A percentile compares a stretch with the other conserved stretches of the same genome.
Conservation (phyloP, 306 rosid species). For the Urtica urens region DNA sequence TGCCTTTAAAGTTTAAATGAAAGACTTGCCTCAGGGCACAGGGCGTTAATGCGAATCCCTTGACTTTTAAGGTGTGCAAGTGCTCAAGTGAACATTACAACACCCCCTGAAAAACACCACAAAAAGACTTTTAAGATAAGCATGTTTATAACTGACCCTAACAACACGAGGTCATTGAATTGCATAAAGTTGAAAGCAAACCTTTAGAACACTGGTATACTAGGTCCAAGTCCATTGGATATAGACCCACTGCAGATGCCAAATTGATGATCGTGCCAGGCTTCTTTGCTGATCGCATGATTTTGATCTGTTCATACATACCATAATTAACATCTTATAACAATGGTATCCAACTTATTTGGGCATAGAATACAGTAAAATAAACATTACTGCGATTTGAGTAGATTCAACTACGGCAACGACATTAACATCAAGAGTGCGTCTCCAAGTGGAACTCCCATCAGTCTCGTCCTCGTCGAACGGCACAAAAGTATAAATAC, state of each 20-base stretch:
- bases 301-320: conserved; percentile 49
- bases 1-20: too few species aligned
- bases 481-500: conserved; percentile 33
- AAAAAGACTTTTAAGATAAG: too few species aligned
- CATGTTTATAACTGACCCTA: too few species aligned
- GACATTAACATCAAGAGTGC: conserved; percentile 50
- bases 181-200: conserved; percentile 24
- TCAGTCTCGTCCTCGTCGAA: conserved; percentile 57
- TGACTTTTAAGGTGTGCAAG: conserved; percentile 44
- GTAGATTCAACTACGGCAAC: conserved; percentile 53
- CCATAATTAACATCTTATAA: too few species aligned
- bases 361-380: conserved; percentile 13
- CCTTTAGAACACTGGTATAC: conserved; percentile 81
- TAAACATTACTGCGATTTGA: conserved; percentile 58
- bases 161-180: neutral
- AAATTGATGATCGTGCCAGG: conserved; percentile 80
- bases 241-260: conserved; percentile 90
- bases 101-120: conserved; percentile 48
- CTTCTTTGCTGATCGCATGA: conserved; percentile 52
- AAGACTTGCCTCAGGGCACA: conserved; percentile 84
- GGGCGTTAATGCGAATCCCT: conserved; percentile 89
- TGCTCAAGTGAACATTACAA: conserved; percentile 79
- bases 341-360: too few species aligned
- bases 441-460: conserved; percentile 67
- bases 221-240: conserved; percentile 54